Base-by-base conservation (phyloP, 495 filamentous ascomycete species). In the Aspergillus affinis region DNA sequence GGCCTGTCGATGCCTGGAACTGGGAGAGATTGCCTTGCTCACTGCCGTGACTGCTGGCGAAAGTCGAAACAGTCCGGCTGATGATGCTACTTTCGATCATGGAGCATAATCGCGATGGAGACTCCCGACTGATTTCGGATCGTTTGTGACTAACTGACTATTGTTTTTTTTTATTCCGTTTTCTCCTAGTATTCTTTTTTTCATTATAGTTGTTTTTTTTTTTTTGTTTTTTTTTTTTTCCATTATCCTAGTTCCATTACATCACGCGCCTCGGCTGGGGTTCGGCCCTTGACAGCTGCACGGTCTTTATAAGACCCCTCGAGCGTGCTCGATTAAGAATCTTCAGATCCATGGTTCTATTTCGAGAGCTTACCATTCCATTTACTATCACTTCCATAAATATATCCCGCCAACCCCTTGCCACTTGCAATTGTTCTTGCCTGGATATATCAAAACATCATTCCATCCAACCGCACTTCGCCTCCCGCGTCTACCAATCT, bases 121-220 rank as follows among this genome's bases (percentile, higher is more conserved):
- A 41, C 36, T 41, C 13, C 36, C 36, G 36, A 41, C 12, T 13
- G 36, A 41, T 41, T 41, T 41, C 36, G 36, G 36, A 41, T 41
- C 36, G 36, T 32, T 32, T 7, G 30, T 32, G 7, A 72, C 23
- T 26, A 26, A 2, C 23, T 32, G 7, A 72, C 23, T 26, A 26
- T 26, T 4, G 23, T 2, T 26, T 26, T 32, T 32, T 32, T 32
- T 8, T 8, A 32, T 32, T 32, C n/a, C n/a, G n/a, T 57, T 57
- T 15, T 57, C 4, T 48, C n/a, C n/a, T n/a, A n/a, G n/a, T n/a
- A n/a, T 36, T 20, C 17, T 47, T 4, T 32, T 5, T 50, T 32
- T 57, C 63, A 2, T 52, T 66, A 51, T 67, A 71, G n/a, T 58
- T 60, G 23, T 55, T 63, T 8, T 23, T 51, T 46, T 26, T 29